Evolutionary conservation across 768 basidiomycete genomes (phyloP).

Genomic region (Lentinus tigrinus): DNA sequence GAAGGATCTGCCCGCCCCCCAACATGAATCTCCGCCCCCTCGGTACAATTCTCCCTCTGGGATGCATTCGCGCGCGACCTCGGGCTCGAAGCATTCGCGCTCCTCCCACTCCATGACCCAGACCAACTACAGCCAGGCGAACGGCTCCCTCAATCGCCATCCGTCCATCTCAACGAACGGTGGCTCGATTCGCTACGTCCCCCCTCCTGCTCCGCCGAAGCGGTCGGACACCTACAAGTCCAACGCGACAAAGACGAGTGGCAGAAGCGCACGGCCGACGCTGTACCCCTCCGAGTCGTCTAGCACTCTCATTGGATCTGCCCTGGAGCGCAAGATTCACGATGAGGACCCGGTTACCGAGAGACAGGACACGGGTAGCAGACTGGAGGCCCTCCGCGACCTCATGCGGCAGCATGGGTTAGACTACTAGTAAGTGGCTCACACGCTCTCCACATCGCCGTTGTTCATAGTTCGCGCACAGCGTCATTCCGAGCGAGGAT

Average conservation of each 20-base stretch:
- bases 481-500: slow-evolving; percentile 76
- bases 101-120: slow-evolving; percentile 8
- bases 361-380: slow-evolving; percentile 55
- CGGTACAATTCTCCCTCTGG: slow-evolving; percentile 20
- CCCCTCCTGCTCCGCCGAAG: slow-evolving; percentile 13
- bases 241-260: slow-evolving; percentile 22
- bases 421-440: slow-evolving; percentile 68
- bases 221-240: slow-evolving; percentile 24
- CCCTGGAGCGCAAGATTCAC: slow-evolving; percentile 65
- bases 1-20: slow-evolving; percentile 32
- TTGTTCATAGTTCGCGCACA: slow-evolving; percentile 30
- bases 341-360: slow-evolving; percentile 55
- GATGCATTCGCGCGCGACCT: not conserved
- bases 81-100: slow-evolving; percentile 1
- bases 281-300: slow-evolving; percentile 60
- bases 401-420: slow-evolving; percentile 66
- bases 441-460: not conserved
- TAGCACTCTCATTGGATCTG: slow-evolving; percentile 75
- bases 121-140: not conserved
- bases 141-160: slow-evolving; percentile 4
- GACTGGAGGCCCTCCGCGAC: slow-evolving; percentile 60
- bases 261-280: slow-evolving; percentile 34
- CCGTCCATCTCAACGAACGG: slow-evolving; percentile 6
- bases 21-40: slow-evolving; percentile 27
- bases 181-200: not conserved